A percentile compares a stretch with the other conserved stretches of the same genome.
Conservation (phyloP, 2,329 filamentous ascomycete genomes). For the Aspergillaceae sp. region DNA sequence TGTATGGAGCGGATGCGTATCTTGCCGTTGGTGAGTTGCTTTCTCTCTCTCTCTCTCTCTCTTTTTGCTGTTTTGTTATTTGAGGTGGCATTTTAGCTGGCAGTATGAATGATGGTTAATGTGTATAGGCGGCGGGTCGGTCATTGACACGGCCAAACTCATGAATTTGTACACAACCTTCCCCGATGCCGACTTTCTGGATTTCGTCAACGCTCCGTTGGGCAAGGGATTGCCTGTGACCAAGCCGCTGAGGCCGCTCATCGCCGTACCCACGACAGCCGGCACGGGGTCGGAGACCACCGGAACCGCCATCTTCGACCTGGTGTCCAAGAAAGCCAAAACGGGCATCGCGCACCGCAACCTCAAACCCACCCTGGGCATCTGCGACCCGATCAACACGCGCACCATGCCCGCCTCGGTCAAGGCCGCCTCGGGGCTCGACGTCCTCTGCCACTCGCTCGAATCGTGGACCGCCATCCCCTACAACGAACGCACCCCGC, state of each 20-base stretch:
- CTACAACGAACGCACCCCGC: slow-evolving; percentile 73
- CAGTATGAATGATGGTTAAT: slow-evolving; percentile 4
- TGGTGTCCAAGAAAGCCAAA: slow-evolving; percentile 82
- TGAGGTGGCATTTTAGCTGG: no score
- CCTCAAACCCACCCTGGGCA: slow-evolving; percentile 88
- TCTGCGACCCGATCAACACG: slow-evolving; percentile 81
- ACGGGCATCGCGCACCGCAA: slow-evolving; percentile 93
- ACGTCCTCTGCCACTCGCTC: slow-evolving; percentile 89
- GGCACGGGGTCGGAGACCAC: slow-evolving; percentile 91
- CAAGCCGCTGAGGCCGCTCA: slow-evolving; percentile 61
- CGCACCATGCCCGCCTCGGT: slow-evolving; percentile 92
- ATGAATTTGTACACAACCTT: slow-evolving; percentile 95
- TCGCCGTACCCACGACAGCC: slow-evolving; percentile 77
- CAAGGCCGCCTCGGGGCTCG: slow-evolving; percentile 81
- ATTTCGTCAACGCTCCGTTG: slow-evolving; percentile 94
- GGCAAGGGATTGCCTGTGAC: slow-evolving; percentile 74
- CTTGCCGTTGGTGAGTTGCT: slow-evolving; percentile 64
- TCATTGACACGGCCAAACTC: slow-evolving; percentile 96
- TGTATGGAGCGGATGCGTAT: slow-evolving; percentile 76
- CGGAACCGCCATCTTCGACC: slow-evolving; percentile 94
- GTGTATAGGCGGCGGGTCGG: slow-evolving; percentile 60
- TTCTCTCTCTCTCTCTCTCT: no score
- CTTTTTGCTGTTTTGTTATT: not conserved
- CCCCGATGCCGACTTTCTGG: slow-evolving; percentile 85
- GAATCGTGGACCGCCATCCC: slow-evolving; percentile 98